These are phyloP conservation scores for Berkeleyomyces basicola DNA, from an alignment of 2,329 filamentous ascomycete species.

Conservation along the genomic window DNA sequence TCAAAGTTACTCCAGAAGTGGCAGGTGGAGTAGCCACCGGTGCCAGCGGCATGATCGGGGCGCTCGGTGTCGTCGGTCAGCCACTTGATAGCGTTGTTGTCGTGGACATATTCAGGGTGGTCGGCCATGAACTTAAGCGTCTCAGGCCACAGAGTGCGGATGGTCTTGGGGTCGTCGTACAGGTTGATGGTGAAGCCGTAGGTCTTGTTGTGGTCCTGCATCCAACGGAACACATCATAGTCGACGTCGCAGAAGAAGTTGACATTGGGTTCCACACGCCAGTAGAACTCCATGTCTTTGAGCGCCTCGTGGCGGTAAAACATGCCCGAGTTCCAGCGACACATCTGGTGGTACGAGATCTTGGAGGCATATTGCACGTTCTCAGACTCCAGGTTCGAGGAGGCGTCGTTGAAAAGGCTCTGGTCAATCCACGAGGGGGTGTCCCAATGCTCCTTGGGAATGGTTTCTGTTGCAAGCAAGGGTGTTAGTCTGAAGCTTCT, in stretches of 20 bases:
- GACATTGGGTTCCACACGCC: slow-evolving; percentile 95
- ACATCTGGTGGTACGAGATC: slow-evolving; percentile 96
- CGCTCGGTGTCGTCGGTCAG: slow-evolving; percentile 60
- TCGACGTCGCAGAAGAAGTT: slow-evolving; percentile 99
- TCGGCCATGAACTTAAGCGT: slow-evolving; percentile 78
- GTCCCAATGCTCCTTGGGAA: slow-evolving; percentile 92
- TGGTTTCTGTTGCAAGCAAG: slow-evolving; percentile 41
- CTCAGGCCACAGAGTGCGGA: slow-evolving; percentile 87
- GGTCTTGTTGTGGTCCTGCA: slow-evolving; percentile 96
- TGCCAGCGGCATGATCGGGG: slow-evolving; percentile 62
- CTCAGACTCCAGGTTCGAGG: slow-evolving; percentile 64
- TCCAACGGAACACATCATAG: slow-evolving; percentile 96
- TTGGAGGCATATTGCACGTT: slow-evolving; percentile 81
- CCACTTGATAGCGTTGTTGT: slow-evolving; percentile 79
- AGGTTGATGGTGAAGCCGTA: slow-evolving; percentile 98
- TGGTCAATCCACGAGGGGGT: slow-evolving; percentile 82
- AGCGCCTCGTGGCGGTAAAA: slow-evolving; percentile 95
- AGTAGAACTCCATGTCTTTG: slow-evolving; percentile 74
- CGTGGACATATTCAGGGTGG: slow-evolving; percentile 63
- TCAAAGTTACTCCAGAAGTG: slow-evolving; percentile 99
- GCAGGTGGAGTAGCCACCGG: slow-evolving; percentile 91
- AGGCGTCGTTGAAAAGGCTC: slow-evolving; percentile 71
- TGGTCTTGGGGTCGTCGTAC: slow-evolving; percentile 77
- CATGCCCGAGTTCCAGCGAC: slow-evolving; percentile 93
- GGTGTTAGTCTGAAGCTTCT: slow-evolving; percentile 12